Evolutionary conservation across 2,329 filamentous ascomycete species (phyloP), one percentile per base, ranked within the genome.

Genomic region (Chlorencoelia australis): DNA sequence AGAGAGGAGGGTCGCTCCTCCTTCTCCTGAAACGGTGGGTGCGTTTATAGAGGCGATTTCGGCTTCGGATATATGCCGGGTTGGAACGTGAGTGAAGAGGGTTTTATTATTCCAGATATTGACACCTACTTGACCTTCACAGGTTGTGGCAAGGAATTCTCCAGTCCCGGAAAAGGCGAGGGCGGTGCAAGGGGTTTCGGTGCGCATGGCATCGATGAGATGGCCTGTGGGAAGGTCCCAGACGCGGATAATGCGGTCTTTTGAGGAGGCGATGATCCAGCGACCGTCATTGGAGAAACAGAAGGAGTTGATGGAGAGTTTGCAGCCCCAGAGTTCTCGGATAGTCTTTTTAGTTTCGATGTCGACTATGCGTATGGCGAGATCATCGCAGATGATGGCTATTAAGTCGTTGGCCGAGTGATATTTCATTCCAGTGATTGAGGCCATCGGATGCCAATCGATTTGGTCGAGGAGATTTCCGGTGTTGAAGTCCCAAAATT

Each of bases 211-310:
- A 56, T 98, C 91, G 44, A 98, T 91, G 10, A 98, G 69, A 61
- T 98, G 89, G 17, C 87, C 89, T 0, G 93, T 98, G 0, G 91
- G 86, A 18, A 98, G 67, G 63, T 98, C 93, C 87, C 91, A 98
- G 6, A 96, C 75, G 27, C 91, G 76, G 33, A 95, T 66, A 5
- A 86, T 66, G 2, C 77, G 75, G 54, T 94, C 85, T 52, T 82
- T 79, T 1, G 86, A 87, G 9, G 87, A 82, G 15, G 87, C 85
- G 39, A 95, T 75, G 47, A 98, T 77, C 91, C 91, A 98, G 39
- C 87, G 76, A 7, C 89, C 89, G 57, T 96, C 88, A 47, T 79
- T 84, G 3, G 89, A 96, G 62, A 98, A 96, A 51, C 76, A 80
- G 41, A 88, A 79, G 59, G 91, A 84, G 51, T 82, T 86, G 48